phyloP scores from a whole-genome alignment of 2,329 filamentous ascomycete genomes.

The Trichoderma koningii region DNA sequence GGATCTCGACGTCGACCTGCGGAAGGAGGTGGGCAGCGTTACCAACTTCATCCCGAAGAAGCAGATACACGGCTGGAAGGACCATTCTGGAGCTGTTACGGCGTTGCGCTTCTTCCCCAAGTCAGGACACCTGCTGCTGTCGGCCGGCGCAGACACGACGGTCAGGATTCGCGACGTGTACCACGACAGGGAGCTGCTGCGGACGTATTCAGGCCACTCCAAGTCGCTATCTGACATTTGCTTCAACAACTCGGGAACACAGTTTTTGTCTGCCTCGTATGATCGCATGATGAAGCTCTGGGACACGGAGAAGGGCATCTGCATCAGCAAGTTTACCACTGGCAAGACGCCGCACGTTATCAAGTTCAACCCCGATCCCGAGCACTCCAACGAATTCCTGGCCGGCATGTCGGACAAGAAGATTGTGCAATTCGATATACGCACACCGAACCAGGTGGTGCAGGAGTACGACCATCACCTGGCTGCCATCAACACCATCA shows the following conservation, averaged over 20 bases:
- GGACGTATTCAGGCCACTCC: conserved; percentile 86
- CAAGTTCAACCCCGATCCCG: conserved; percentile 81
- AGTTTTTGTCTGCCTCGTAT: conserved; percentile 89
- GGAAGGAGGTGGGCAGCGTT: conserved; percentile 74
- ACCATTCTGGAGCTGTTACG: conserved; percentile 81
- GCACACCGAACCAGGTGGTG: conserved; percentile 73
- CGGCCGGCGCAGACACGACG: conserved; percentile 84
- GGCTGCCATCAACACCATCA: conserved; percentile 96
- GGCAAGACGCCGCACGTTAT: conserved; percentile 95
- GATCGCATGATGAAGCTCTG: conserved; percentile 97
- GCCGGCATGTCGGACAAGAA: conserved; percentile 99
- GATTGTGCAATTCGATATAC: conserved; percentile 93
- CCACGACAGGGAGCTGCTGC: conserved; percentile 82
- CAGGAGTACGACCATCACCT: conserved; percentile 99
- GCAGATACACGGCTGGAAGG: conserved; percentile 85
- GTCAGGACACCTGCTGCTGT: conserved; percentile 85
- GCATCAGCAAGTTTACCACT: conserved; percentile 83
- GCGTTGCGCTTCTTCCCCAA: conserved; percentile 85
- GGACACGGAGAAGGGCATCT: conserved; percentile 94
- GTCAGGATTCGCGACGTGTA: conserved; percentile 96
- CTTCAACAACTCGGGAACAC: conserved; percentile 79
- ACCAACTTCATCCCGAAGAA: conserved; percentile 97
- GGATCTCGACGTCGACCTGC: conserved; percentile 82
- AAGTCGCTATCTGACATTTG: conserved; percentile 89
- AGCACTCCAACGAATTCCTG: conserved; percentile 83